These are phyloP conservation scores for Pseudohyphozyma bogoriensis DNA, from an alignment of 768 basidiomycete species.

Conservation along the genomic window DNA sequence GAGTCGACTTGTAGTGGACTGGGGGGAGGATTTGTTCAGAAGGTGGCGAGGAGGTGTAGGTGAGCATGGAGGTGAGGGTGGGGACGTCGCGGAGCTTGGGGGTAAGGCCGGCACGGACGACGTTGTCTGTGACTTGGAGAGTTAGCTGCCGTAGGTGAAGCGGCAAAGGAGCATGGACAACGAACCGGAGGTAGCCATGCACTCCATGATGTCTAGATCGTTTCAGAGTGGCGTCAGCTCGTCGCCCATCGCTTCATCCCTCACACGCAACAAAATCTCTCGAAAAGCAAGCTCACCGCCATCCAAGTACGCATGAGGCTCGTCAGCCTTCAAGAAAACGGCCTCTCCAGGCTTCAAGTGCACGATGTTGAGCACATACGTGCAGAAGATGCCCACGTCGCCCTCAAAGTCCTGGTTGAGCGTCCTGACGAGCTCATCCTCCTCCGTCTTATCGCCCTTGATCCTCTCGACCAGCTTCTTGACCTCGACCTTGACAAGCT, in stretches of 20 bases:
- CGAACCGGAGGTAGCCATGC: slow-evolving; percentile 82
- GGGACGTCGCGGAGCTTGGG: slow-evolving; percentile 91
- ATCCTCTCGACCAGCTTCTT: slow-evolving; percentile 55
- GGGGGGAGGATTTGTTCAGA: slow-evolving; percentile 62
- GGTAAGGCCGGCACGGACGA: slow-evolving; percentile 94
- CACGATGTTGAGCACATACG: slow-evolving; percentile 79
- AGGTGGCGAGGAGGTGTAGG: slow-evolving; percentile 64
- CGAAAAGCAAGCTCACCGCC: slow-evolving; percentile 60
- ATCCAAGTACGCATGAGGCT: slow-evolving; percentile 90
- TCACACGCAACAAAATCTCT: not conserved
- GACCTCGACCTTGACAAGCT: slow-evolving; percentile 49
- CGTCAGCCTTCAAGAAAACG: slow-evolving; percentile 88
- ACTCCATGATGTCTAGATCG: slow-evolving; percentile 87
- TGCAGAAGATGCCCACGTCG: slow-evolving; percentile 88
- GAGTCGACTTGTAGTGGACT: slow-evolving; percentile 41
- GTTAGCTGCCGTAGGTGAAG: too few relatives aligned
- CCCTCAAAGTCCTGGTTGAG: slow-evolving; percentile 65
- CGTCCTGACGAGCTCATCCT: slow-evolving; percentile 47
- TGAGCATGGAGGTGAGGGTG: slow-evolving; percentile 76
- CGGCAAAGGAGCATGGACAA: not conserved
- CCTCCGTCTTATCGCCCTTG: slow-evolving; percentile 42
- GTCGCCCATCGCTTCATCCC: not conserved
- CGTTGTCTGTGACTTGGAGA: slow-evolving; percentile 60
- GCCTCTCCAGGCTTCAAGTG: slow-evolving; percentile 71
- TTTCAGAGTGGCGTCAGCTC: too few relatives aligned